These are phyloP conservation scores for Nitzschia sp. DNA, from an alignment of 108 stramenopile genomes.

Conservation along the genomic window DNA sequence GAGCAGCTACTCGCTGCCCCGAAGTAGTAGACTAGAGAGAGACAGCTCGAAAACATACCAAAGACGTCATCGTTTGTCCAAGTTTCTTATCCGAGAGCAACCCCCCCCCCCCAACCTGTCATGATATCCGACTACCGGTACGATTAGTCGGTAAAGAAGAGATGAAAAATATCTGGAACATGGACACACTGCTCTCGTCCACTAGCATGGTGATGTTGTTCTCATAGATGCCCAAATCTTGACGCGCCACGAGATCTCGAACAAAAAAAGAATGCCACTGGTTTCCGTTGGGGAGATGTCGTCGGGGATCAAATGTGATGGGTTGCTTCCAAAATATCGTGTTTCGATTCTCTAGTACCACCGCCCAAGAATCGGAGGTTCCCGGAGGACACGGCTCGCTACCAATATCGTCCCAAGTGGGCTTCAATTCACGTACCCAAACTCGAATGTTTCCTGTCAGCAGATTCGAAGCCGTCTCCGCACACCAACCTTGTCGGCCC, in stretches of 20 bases:
- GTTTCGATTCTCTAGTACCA: constrained; percentile 11
- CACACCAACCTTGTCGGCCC: constrained; percentile 30
- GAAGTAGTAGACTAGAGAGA: too few relatives aligned
- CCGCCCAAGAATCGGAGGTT: constrained; percentile 19
- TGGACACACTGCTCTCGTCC: constrained; percentile 17
- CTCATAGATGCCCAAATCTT: constrained; percentile 2
- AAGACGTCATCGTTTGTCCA: too few relatives aligned
- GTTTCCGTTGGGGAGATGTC: not conserved
- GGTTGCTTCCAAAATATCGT: constrained; percentile 6
- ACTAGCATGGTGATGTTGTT: not conserved
- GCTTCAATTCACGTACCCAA: constrained; percentile 16
- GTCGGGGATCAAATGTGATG: constrained; percentile 4
- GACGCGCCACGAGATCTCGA: not conserved
- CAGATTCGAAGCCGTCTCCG: constrained; percentile 3
- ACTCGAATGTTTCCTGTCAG: not conserved
- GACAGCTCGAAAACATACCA: too few relatives aligned
- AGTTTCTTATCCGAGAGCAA: too few relatives aligned
- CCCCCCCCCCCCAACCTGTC: too few relatives aligned
- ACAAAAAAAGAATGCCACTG: constrained; percentile 10
- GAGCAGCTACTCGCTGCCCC: too few relatives aligned
- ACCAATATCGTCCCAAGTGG: not conserved
- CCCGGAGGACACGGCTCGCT: not conserved
- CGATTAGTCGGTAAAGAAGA: too few relatives aligned
- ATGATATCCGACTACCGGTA: too few relatives aligned
- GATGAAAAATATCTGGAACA: constrained; percentile 12